Evolutionary conservation across 805 yeast species (phyloP).

Genomic region (Priceomyces fermenticarens): DNA sequence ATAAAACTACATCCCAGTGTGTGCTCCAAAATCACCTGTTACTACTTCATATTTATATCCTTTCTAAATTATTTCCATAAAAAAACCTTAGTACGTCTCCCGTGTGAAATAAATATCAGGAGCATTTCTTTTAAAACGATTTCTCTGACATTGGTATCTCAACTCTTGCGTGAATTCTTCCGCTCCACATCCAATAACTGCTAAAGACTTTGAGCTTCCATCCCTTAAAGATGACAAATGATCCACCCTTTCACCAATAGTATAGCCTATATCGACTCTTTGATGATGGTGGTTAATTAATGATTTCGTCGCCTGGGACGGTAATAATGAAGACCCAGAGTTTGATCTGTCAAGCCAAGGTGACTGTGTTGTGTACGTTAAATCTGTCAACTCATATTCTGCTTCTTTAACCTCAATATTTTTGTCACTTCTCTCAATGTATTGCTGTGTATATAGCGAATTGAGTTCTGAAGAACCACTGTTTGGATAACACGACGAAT

Average conservation of each 20-base stretch:
- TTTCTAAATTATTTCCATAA: background rate
- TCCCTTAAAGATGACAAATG: conserved; percentile 9
- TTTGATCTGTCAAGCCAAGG: background rate
- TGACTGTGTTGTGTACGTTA: background rate
- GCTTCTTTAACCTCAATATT: no score
- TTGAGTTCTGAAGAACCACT: background rate
- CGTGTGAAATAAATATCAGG: conserved; percentile 43
- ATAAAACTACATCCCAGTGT: no score
- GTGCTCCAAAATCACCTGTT: no score
- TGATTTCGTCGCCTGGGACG: no score
- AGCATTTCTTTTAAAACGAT: conserved; percentile 21
- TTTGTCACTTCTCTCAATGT: no score
- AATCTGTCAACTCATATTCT: background rate
- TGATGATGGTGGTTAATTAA: no score
- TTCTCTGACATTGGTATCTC: conserved; percentile 25
- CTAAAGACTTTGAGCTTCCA: conserved; percentile 25
- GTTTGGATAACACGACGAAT: background rate
- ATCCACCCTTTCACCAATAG: conserved; percentile 5
- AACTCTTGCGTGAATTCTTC: conserved; percentile 25
- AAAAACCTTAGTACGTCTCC: conserved; percentile 24
- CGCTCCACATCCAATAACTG: conserved; percentile 43
- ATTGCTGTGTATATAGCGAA: background rate
- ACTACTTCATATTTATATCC: no score
- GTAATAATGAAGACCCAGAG: background rate
- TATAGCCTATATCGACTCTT: no score